phyloP scores from a whole-genome alignment of 129 eudicot genomes.

The Pseudognaphalium luteoalbum region DNA sequence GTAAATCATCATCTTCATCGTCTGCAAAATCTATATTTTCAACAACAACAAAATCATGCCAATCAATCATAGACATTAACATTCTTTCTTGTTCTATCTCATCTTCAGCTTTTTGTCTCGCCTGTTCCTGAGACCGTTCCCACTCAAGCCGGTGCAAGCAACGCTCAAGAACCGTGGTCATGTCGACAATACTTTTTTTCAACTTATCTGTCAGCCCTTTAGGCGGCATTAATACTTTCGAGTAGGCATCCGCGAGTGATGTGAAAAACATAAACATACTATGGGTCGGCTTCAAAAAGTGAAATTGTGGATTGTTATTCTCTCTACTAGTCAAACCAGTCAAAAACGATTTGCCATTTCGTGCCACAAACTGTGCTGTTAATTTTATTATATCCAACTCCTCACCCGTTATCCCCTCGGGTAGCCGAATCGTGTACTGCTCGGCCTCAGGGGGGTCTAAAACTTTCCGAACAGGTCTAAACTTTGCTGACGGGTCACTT shows the following conservation, averaged over 20 bases:
- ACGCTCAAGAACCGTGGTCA: conserved; percentile 84
- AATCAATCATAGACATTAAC: conserved; percentile 90
- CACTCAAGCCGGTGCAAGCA: conserved; percentile 84
- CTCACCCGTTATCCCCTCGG: conserved; percentile 90
- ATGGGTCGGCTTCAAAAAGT: conserved; percentile 86
- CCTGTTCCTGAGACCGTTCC: conserved; percentile 92
- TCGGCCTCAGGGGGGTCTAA: conserved; percentile 94
- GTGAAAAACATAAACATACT: conserved; percentile 94
- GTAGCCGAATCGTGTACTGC: conserved; percentile 84
- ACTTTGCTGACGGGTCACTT: conserved; percentile 76
- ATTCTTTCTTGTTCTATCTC: conserved; percentile 82
- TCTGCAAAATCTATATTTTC: conserved; percentile 85
- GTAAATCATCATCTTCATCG: conserved; percentile 85
- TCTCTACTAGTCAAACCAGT: conserved; percentile 79
- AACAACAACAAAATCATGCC: conserved; percentile 95
- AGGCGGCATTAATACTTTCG: conserved; percentile 91
- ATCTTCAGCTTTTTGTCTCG: conserved; percentile 89
- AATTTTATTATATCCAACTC: conserved; percentile 83
- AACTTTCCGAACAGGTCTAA: conserved; percentile 65
- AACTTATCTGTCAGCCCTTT: conserved; percentile 76
- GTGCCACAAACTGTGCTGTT: conserved; percentile 88
- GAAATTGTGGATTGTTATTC: conserved; percentile 81
- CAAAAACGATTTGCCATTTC: conserved; percentile 82
- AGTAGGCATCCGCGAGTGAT: conserved; percentile 87
- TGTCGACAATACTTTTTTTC: conserved; percentile 58